Percentiles rank a stretch among this genome's conserved stretches.
Conservation (phyloP, 345 rosid species). For the Nasturtium officinale region DNA sequence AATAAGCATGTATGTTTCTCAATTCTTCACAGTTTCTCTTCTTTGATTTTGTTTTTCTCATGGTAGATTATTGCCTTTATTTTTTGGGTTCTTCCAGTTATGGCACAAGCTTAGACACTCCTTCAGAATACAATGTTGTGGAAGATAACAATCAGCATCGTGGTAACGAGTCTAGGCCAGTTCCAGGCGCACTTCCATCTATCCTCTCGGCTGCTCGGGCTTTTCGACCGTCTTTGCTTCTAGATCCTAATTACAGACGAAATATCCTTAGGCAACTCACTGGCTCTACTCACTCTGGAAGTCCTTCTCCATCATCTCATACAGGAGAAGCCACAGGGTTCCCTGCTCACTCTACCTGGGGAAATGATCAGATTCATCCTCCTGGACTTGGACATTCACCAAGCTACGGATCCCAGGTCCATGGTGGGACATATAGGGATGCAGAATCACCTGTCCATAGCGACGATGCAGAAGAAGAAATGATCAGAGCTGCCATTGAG, state of each 20-base stretch:
- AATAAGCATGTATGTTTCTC: slow-evolving; percentile 50
- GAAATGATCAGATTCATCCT: slow-evolving; percentile 48
- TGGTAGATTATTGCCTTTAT: slow-evolving; percentile 5
- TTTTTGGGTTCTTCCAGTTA: slow-evolving; percentile 43
- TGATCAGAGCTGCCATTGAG: slow-evolving; percentile 76
- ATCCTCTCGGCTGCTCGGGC: slow-evolving; percentile 66
- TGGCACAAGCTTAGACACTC: slow-evolving; percentile 38
- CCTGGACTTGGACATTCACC: slow-evolving; percentile 44
- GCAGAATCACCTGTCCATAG: slow-evolving; percentile 35
- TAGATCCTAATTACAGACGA: slow-evolving; percentile 76
- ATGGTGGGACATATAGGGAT: slow-evolving; percentile 45
- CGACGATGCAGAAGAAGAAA: slow-evolving; percentile 64
- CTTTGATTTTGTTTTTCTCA: slow-evolving; percentile 16
- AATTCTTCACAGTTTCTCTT: background rate
- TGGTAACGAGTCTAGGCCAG: slow-evolving; percentile 39
- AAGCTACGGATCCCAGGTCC: slow-evolving; percentile 39
- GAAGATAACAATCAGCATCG: slow-evolving; percentile 45
- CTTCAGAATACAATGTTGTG: slow-evolving; percentile 40
- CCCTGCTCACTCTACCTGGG: slow-evolving; percentile 41
- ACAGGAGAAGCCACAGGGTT: slow-evolving; percentile 47
- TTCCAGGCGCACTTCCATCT: slow-evolving; percentile 52
- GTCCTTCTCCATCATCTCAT: slow-evolving; percentile 35
- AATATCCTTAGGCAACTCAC: slow-evolving; percentile 57
- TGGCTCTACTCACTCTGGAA: slow-evolving; percentile 46
- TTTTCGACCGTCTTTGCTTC: slow-evolving; percentile 74